A percentile compares a stretch with the other conserved stretches of the same genome.
Conservation (phyloP, 2,329 filamentous ascomycete species). For the Beauveria bassiana region DNA sequence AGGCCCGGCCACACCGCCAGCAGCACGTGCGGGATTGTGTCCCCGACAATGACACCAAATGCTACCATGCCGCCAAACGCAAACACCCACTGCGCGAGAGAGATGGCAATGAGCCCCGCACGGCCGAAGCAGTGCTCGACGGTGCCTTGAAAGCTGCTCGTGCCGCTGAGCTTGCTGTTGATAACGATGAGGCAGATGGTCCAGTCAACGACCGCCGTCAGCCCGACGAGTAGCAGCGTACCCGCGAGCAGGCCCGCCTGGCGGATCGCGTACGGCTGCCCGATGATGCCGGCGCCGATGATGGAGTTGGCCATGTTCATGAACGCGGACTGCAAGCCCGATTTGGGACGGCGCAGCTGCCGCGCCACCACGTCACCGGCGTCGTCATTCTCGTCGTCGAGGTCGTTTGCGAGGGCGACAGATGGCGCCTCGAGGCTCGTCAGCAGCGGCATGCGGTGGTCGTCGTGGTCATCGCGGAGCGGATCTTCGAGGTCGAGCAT, state of each 20-base stretch:
- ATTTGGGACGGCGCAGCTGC: constrained; percentile 65
- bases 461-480: neutral
- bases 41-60: constrained; percentile 94
- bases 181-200: constrained; percentile 95
- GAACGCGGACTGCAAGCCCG: constrained; percentile 78
- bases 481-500: constrained; percentile 32
- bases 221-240: constrained; percentile 63
- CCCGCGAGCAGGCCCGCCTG: constrained; percentile 85
- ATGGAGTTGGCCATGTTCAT: constrained; percentile 99
- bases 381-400: constrained; percentile 30
- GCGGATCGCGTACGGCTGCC: constrained; percentile 91
- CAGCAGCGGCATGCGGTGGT: constrained; percentile 64
- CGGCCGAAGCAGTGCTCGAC: constrained; percentile 93
- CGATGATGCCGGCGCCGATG: constrained; percentile 69
- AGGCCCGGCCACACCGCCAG: constrained; percentile 73
- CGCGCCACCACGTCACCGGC: constrained; percentile 42
- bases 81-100: constrained; percentile 91
- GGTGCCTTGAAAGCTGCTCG: constrained; percentile 90
- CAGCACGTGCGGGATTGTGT: constrained; percentile 89
- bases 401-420: constrained; percentile 55
- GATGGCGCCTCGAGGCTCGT: constrained; percentile 79
- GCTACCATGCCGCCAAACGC: constrained; percentile 98
- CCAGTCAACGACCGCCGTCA: constrained; percentile 91
- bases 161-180: constrained; percentile 93
- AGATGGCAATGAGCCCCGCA: constrained; percentile 79